Conservation (phyloP, 805 yeast species). For the Myxozyma neotropica region DNA sequence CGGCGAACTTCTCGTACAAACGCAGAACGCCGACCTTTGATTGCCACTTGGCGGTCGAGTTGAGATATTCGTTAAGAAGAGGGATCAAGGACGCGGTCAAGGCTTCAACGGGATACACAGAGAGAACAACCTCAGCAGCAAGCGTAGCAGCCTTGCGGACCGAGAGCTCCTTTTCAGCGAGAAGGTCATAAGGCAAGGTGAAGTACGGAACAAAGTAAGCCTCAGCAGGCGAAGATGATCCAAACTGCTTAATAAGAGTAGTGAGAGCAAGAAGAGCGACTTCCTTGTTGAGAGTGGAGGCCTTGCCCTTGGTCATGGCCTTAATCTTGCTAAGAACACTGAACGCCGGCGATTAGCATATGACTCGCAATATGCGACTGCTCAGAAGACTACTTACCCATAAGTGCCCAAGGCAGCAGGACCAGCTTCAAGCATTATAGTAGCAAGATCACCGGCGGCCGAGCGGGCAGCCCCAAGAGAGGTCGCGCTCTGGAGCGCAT, state of each 20-base stretch:
- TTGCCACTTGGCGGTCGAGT: conserved; percentile 91
- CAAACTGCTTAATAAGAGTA: conserved; percentile 60
- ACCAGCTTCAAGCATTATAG: conserved; percentile 51
- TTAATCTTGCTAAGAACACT: conserved; percentile 60
- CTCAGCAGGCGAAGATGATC: conserved; percentile 57
- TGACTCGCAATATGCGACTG: no score
- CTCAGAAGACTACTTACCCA: conserved; percentile 15
- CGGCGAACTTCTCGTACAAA: conserved; percentile 70
- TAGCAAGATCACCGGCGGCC: conserved; percentile 58
- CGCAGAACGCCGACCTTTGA: conserved; percentile 63
- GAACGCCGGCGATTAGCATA: background rate
- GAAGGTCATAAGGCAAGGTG: conserved; percentile 64
- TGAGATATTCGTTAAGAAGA: conserved; percentile 61
- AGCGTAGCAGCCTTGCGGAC: conserved; percentile 85
- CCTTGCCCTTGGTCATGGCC: conserved; percentile 72
- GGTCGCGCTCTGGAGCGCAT: conserved; percentile 53
- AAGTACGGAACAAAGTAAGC: conserved; percentile 58
- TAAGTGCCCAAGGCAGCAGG: conserved; percentile 51
- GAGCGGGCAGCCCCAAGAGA: conserved; percentile 58
- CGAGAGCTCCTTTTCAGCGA: conserved; percentile 84
- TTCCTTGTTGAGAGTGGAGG: conserved; percentile 74
- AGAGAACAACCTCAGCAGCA: conserved; percentile 70
- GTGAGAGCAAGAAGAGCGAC: conserved; percentile 65
- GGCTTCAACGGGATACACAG: conserved; percentile 75
- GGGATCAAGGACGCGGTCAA: conserved; percentile 70